Evolutionary conservation across 202 grass and related monocot genomes (phyloP), one percentile per base, ranked within the genome.

Genomic region (Zizania palustris): DNA sequence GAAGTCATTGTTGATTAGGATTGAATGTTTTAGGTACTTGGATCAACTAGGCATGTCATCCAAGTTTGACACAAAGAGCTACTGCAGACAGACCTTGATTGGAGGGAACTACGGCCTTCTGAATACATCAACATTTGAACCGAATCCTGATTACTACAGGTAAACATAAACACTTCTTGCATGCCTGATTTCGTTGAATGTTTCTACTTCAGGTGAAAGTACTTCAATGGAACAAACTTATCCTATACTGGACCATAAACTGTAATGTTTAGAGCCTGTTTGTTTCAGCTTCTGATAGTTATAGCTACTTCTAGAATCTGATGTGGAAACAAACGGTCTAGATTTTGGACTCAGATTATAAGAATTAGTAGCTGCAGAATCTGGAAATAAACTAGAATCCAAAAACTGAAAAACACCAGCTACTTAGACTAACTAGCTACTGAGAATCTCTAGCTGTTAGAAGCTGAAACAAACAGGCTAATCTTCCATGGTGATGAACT

Each of bases 121-220:
- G 20, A 92, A 92, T 79, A 92, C 86, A 42, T 89, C 86, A 62
- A 89, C 86, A 12, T 92, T 92, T 80, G 86, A 89, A 81, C 90
- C 90, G 48, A 92, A 92, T 54, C 86, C 90, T 72, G 90, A 92
- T 75, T 92, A 92, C 61, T 91, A 91, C 60, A 91, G 89, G 88
- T 87, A 87, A 44, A 16, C 33, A 55, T n/a, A n/a, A n/a, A n/a
- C n/a, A n/a, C n/a, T n/a, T 6, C 5, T 18, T 18, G 8, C 5
- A 69, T 42, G 13, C 11, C 48, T 74, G 34, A 48, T 10, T 40
- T 70, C 63, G 50, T 34, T 28, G n/a, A 60, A 22, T 57, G 16
- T 0, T 65, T 64, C 3, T 5, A 61, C 4, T 3, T 15, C 64
- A 62, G 5, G 21, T 19, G 42, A 67, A 28, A 53, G 28, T 56